These are phyloP conservation scores for Populus euphratica DNA, from an alignment of 345 rosid genomes.

Conservation along the genomic window DNA sequence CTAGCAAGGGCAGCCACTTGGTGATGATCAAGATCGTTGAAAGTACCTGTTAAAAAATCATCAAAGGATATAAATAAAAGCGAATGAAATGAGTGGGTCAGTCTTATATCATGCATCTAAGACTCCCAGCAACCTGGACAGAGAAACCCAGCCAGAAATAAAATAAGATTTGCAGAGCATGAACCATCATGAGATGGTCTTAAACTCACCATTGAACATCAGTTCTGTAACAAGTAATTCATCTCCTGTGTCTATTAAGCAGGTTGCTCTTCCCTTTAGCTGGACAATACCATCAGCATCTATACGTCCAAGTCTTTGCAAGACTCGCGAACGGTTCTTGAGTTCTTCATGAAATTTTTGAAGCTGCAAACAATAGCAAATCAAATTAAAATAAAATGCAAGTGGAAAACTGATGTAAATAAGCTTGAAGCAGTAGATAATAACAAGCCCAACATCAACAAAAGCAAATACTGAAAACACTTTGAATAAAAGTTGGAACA, in stretches of 20 bases:
- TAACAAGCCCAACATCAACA: background rate
- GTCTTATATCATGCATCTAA: conserved; percentile 1
- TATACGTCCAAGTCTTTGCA: conserved; percentile 93
- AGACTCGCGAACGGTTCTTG: conserved; percentile 81
- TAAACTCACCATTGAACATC: conserved; percentile 81
- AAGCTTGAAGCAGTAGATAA: background rate
- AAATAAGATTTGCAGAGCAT: conserved; percentile 10
- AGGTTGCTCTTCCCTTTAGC: conserved; percentile 95
- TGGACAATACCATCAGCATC: conserved; percentile 84
- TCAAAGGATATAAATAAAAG: background rate
- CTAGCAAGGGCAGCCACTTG: conserved; percentile 97
- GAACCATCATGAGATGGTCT: conserved; percentile 7
- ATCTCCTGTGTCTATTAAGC: conserved; percentile 98
- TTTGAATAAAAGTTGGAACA: background rate
- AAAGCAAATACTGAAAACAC: background rate
- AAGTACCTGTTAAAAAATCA: conserved; percentile 61
- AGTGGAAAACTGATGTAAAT: background rate
- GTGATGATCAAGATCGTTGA: conserved; percentile 93
- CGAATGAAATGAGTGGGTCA: background rate
- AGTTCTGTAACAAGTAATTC: conserved; percentile 96
- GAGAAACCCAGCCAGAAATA: conserved; percentile 10
- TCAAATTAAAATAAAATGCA: background rate
- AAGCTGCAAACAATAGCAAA: conserved; percentile 49
- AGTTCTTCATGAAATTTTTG: conserved; percentile 95
- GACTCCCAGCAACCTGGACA: conserved; percentile 1